Conservation (phyloP, 345 rosid species). For the Kandelia obovata region DNA sequence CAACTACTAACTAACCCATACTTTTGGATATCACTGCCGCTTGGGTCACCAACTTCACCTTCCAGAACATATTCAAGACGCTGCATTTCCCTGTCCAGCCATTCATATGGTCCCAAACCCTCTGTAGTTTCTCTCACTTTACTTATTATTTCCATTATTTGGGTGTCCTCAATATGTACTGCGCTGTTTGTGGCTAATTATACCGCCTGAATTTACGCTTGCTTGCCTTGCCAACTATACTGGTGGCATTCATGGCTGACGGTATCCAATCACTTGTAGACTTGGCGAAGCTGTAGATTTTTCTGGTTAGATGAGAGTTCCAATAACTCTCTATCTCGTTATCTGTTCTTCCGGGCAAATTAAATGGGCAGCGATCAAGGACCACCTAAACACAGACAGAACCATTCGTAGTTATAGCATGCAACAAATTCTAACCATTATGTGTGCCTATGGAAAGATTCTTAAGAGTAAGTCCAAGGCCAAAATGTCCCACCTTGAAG, state of each 20-base stretch:
- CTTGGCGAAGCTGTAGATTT: conserved; percentile 41
- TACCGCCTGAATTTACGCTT: conserved; percentile 18
- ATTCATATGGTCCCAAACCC: conserved; percentile 54
- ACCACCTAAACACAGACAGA: conserved; percentile 50
- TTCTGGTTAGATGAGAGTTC: conserved; percentile 80
- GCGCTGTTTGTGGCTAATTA: conserved; percentile 22
- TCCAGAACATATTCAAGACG: conserved; percentile 35
- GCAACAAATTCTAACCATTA: background rate
- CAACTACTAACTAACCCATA: background rate
- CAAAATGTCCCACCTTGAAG: too few relatives aligned
- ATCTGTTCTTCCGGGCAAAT: conserved; percentile 71
- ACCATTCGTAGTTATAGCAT: background rate
- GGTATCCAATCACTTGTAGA: conserved; percentile 3
- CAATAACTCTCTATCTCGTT: conserved; percentile 87
- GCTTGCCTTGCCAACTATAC: conserved; percentile 14
- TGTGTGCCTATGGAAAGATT: too few relatives aligned
- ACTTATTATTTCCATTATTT: background rate
- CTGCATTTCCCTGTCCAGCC: conserved; percentile 69
- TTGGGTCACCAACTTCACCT: background rate
- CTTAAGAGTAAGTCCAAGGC: too few relatives aligned
- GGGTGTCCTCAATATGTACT: background rate
- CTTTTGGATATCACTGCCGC: background rate
- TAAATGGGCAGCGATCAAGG: conserved; percentile 68
- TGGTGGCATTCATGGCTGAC: conserved; percentile 6
- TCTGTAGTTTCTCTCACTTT: conserved; percentile 22